These are phyloP conservation scores for Aspergillus tubingensis DNA, from an alignment of 2,329 filamentous ascomycete genomes.

Conservation along the genomic window DNA sequence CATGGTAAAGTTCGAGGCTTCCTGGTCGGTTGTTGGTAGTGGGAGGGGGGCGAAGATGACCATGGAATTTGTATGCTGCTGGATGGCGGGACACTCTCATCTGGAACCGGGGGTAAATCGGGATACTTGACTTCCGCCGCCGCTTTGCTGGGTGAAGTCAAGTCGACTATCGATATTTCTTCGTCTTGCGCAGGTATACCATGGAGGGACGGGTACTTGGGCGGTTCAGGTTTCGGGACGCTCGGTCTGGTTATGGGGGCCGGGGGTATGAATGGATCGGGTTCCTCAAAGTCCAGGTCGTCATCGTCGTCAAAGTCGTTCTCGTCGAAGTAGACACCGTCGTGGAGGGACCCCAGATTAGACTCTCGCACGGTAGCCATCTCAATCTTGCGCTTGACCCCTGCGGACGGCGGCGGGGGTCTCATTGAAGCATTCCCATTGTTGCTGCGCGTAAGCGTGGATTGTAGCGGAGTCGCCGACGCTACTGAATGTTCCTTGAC, in stretches of 20 bases:
- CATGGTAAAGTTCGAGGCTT: conserved; percentile 69
- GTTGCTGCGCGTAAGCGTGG: conserved; percentile 29
- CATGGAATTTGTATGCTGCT: conserved; percentile 67
- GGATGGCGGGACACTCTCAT: conserved; percentile 35
- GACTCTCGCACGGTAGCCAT: conserved; percentile 32
- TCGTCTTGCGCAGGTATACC: background rate
- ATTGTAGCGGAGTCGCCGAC: conserved; percentile 35
- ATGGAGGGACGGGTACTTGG: conserved; percentile 13
- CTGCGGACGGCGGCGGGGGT: conserved; percentile 27
- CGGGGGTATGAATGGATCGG: conserved; percentile 31
- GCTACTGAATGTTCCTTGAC: conserved; percentile 40
- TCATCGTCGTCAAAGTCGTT: conserved; percentile 87
- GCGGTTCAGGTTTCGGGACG: background rate
- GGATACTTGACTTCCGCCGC: conserved; percentile 38
- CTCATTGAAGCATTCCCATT: conserved; percentile 29
- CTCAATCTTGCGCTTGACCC: conserved; percentile 44
- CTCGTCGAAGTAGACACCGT: conserved; percentile 66
- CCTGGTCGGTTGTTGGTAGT: conserved; percentile 48
- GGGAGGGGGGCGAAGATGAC: conserved; percentile 61
- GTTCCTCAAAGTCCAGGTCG: conserved; percentile 60
- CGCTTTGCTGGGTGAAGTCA: conserved; percentile 15
- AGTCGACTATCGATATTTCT: background rate
- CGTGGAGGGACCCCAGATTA: conserved; percentile 47
- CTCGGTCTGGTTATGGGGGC: conserved; percentile 16
- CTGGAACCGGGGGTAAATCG: conserved; percentile 34